Evolutionary conservation across 139 green algal genomes (phyloP).

Genomic region (Pleodorina starrii): DNA sequence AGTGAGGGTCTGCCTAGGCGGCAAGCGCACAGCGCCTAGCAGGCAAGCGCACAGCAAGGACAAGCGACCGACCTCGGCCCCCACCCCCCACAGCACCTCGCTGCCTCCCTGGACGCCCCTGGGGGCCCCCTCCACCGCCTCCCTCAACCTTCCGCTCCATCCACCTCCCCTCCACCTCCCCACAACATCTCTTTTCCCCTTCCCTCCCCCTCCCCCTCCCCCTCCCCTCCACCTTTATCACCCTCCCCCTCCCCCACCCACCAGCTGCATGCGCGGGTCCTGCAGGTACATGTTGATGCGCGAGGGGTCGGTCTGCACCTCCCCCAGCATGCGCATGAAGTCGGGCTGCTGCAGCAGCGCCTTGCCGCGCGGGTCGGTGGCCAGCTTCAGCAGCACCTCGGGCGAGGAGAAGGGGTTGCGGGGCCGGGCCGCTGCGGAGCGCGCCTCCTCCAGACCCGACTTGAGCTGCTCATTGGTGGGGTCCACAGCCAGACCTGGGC

Average conservation of each 20-base stretch:
- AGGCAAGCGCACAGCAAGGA: no score
- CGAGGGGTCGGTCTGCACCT: slow-evolving; percentile 82
- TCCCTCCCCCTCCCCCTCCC: neutral
- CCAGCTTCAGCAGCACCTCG: slow-evolving; percentile 87
- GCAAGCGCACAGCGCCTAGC: no score
- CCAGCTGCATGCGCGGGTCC: slow-evolving; percentile 82
- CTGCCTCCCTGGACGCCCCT: no score
- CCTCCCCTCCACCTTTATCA: neutral
- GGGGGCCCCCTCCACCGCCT: no score
- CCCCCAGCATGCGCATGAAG: slow-evolving; percentile 91
- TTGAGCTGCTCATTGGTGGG: slow-evolving; percentile 82
- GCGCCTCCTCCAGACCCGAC: slow-evolving; percentile 72
- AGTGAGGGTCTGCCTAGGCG: no score
- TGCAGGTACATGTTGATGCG: slow-evolving; percentile 78
- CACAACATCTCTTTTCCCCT: neutral
- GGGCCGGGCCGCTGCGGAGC: slow-evolving; percentile 44
- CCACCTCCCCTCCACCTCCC: no score
- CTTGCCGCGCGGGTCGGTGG: slow-evolving; percentile 86
- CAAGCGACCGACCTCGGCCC: no score
- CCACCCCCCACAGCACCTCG: no score
- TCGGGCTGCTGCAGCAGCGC: slow-evolving; percentile 87
- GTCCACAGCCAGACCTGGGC: slow-evolving; percentile 83
- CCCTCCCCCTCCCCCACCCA: slow-evolving; percentile 64
- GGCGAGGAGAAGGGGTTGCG: slow-evolving; percentile 58
- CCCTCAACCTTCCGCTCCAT: no score